phyloP scores from a whole-genome alignment of 306 rosid genomes.

The Citrullus mucosospermus region DNA sequence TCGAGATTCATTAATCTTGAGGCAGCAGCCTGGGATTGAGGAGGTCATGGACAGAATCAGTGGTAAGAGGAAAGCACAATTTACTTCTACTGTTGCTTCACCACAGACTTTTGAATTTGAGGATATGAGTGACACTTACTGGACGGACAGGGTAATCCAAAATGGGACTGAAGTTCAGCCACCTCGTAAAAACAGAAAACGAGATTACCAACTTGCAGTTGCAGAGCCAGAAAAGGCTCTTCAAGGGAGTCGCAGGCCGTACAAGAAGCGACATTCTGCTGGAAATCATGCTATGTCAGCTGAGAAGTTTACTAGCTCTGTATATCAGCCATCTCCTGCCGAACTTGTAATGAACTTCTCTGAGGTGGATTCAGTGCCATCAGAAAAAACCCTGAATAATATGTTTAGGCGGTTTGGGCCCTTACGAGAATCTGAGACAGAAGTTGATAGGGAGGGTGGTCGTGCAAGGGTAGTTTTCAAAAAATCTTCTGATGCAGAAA shows the following conservation, averaged over 20 bases:
- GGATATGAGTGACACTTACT: constrained; percentile 86
- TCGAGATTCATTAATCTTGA: constrained; percentile 42
- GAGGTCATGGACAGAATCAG: constrained; percentile 25
- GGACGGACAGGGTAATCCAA: constrained; percentile 90
- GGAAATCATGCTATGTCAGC: constrained; percentile 20
- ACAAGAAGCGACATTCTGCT: constrained; percentile 55
- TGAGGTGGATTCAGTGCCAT: constrained; percentile 69
- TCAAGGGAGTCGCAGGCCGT: constrained; percentile 53
- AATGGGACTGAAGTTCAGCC: constrained; percentile 73
- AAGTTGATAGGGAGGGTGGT: constrained; percentile 72
- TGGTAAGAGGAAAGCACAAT: constrained; percentile 45
- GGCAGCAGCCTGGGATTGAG: constrained; percentile 30
- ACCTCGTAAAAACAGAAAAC: constrained; percentile 36
- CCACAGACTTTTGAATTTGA: constrained; percentile 88
- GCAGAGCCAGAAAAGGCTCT: constrained; percentile 42
- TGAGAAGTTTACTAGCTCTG: constrained; percentile 56
- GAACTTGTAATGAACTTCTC: constrained; percentile 89
- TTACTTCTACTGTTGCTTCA: constrained; percentile 17
- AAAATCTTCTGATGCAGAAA: constrained; percentile 70
- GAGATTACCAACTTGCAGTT: constrained; percentile 30
- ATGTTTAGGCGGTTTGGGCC: constrained; percentile 93
- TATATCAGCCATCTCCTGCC: constrained; percentile 65
- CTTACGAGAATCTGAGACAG: constrained; percentile 79
- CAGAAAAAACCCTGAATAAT: constrained; percentile 60
- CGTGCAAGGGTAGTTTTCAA: constrained; percentile 93